Conservation (phyloP, 2,329 filamentous ascomycete species). For the Dendrostoma leiphaemia region DNA sequence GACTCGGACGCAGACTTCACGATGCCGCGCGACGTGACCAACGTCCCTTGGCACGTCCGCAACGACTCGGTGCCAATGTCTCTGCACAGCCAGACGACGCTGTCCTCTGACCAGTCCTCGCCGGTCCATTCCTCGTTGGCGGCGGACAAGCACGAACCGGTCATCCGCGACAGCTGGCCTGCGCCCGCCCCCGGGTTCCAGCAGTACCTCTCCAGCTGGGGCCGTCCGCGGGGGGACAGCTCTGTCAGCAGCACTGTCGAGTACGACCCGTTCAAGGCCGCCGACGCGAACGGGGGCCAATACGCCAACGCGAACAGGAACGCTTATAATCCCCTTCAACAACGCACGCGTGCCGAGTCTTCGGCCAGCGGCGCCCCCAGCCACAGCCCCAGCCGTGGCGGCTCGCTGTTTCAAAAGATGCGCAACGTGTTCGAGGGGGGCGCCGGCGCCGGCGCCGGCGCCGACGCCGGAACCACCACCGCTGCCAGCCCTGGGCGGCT, state of each 20-base stretch:
- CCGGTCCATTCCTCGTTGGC: slow-evolving; percentile 26
- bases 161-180: slow-evolving; percentile 32
- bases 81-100: slow-evolving; percentile 32
- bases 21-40: slow-evolving; percentile 30
- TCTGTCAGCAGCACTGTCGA: slow-evolving; percentile 22
- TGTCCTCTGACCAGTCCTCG: slow-evolving; percentile 32
- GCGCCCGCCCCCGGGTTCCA: slow-evolving; percentile 15
- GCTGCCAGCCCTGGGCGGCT: slow-evolving; percentile 22
- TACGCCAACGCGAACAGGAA: slow-evolving; percentile 4
- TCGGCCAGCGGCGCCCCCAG: slow-evolving; percentile 6
- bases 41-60: slow-evolving; percentile 30
- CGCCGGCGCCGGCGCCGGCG: slow-evolving; percentile 6
- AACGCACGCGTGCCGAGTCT: slow-evolving; percentile 14
- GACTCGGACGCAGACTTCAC: slow-evolving; percentile 22
- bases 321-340: slow-evolving; percentile 10
- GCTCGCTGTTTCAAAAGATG: slow-evolving; percentile 38
- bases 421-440: slow-evolving; percentile 38
- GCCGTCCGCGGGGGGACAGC: slow-evolving; percentile 23
- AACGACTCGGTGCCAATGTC: slow-evolving; percentile 33
- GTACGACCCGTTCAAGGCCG: slow-evolving; percentile 27
- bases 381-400: slow-evolving; percentile 10
- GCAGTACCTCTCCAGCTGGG: slow-evolving; percentile 8
- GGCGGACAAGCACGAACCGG: slow-evolving; percentile 30
- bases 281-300: slow-evolving; percentile 14
- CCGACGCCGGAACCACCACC: neutral